Conservation (phyloP, 2,329 filamentous ascomycete genomes). For the Pseudogymnoascus sp. region DNA sequence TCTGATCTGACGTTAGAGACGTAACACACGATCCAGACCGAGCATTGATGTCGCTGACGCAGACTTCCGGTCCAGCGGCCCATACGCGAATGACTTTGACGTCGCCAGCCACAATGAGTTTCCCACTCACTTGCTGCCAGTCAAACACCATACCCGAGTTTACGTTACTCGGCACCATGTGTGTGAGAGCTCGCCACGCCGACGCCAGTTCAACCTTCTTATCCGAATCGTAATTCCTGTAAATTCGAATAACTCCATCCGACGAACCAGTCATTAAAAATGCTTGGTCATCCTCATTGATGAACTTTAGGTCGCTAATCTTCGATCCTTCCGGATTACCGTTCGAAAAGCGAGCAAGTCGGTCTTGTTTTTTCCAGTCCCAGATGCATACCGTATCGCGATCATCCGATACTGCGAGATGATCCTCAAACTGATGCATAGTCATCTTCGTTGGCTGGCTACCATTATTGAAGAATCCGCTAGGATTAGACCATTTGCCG, state of each 20-base stretch:
- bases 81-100: conserved; percentile 92
- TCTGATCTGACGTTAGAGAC: conserved; percentile 91
- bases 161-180: conserved; percentile 88
- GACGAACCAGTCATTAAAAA: conserved; percentile 91
- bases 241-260: conserved; percentile 89
- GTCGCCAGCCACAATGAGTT: conserved; percentile 90
- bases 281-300: conserved; percentile 96
- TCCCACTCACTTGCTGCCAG: conserved; percentile 97
- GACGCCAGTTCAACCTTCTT: conserved; percentile 76
- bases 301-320: conserved; percentile 92
- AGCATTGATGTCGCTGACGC: conserved; percentile 86
- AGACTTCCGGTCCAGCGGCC: conserved; percentile 91
- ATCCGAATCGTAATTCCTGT: conserved; percentile 79
- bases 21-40: conserved; percentile 94
- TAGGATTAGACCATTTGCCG: conserved; percentile 77
- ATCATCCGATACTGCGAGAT: conserved; percentile 88
- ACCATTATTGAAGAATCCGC: conserved; percentile 79
- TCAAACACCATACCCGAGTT: conserved; percentile 96
- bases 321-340: conserved; percentile 85
- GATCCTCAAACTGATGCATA: conserved; percentile 96
- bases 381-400: conserved; percentile 84
- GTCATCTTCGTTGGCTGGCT: conserved; percentile 88
- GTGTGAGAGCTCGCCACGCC: conserved; percentile 82
- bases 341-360: conserved; percentile 82
- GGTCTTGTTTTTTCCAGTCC: conserved; percentile 77